Conservation (phyloP, 371 early-diverging fungal genomes). For the Circinella minor region DNA sequence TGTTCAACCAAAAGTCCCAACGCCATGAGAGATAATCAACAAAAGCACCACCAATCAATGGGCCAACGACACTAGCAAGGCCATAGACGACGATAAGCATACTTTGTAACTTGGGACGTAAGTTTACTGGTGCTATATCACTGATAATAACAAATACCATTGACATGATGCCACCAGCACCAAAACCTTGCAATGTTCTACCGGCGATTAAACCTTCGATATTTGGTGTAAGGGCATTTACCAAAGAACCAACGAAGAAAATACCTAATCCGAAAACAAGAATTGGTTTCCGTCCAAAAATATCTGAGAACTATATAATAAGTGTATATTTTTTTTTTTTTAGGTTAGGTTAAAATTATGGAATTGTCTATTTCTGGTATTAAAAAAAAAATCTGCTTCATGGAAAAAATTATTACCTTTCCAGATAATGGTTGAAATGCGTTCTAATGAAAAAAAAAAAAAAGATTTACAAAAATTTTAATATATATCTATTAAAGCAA, state of each 20-base stretch:
- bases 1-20: conserved; percentile 79
- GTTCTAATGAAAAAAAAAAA: conserved; percentile 23
- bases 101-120: conserved; percentile 71
- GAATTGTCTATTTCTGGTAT: too few species aligned
- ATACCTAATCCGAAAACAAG: conserved; percentile 31
- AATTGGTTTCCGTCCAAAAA: conserved; percentile 44
- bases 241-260: conserved; percentile 40
- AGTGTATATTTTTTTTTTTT: too few species aligned
- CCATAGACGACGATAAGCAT: conserved; percentile 68
- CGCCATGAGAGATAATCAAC: conserved; percentile 69
- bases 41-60: conserved; percentile 71
- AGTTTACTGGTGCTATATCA: conserved; percentile 68
- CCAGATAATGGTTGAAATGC: conserved; percentile 61
- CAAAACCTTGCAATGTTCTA: conserved; percentile 72
- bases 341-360: too few species aligned
- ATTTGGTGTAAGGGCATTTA: conserved; percentile 16
- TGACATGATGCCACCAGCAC: conserved; percentile 66
- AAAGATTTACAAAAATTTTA: too few species aligned
- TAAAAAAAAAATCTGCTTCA: not conserved
- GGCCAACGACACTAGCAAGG: conserved; percentile 75
- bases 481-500: too few species aligned
- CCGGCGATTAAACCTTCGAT: conserved; percentile 65
- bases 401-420: conserved; percentile 34
- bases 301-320: conserved; percentile 33
- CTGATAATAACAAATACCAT: conserved; percentile 79